phyloP scores from a whole-genome alignment of 2,329 filamentous ascomycete genomes.

The Torrubiella hemipterigena region DNA sequence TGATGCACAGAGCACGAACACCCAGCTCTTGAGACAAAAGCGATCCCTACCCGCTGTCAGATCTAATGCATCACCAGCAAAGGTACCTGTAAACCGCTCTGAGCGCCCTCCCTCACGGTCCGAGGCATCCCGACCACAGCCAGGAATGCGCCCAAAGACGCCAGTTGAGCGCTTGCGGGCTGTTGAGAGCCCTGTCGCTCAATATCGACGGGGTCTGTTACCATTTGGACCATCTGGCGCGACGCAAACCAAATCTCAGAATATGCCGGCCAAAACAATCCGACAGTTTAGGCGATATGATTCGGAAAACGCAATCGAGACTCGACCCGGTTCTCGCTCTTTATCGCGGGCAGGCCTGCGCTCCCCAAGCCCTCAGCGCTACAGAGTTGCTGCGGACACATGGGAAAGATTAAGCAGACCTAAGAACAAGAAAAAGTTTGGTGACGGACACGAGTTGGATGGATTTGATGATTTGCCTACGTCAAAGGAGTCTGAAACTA shows the following conservation, averaged over 20 bases:
- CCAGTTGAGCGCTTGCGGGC: constrained; percentile 51
- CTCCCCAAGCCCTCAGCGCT: constrained; percentile 47
- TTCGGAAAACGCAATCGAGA: constrained; percentile 56
- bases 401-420: constrained; percentile 65
- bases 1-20: constrained; percentile 53
- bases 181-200: constrained; percentile 37
- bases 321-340: constrained; percentile 43
- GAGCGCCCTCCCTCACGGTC: constrained; percentile 50
- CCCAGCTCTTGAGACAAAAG: constrained; percentile 54
- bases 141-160: constrained; percentile 53
- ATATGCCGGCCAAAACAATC: constrained; percentile 58
- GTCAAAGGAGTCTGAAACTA: constrained; percentile 68
- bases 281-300: constrained; percentile 70
- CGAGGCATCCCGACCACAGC: constrained; percentile 39
- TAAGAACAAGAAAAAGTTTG: constrained; percentile 48
- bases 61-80: constrained; percentile 36
- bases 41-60: constrained; percentile 51
- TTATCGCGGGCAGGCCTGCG: constrained; percentile 46
- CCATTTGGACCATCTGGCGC: constrained; percentile 74
- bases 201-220: constrained; percentile 45
- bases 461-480: constrained; percentile 91
- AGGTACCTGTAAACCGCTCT: constrained; percentile 31
- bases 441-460: constrained; percentile 85
- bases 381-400: constrained; percentile 31
- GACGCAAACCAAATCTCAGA: constrained; percentile 64